Conservation (phyloP, 2,329 filamentous ascomycete genomes). For the Chrysosporium queenslandicum region DNA sequence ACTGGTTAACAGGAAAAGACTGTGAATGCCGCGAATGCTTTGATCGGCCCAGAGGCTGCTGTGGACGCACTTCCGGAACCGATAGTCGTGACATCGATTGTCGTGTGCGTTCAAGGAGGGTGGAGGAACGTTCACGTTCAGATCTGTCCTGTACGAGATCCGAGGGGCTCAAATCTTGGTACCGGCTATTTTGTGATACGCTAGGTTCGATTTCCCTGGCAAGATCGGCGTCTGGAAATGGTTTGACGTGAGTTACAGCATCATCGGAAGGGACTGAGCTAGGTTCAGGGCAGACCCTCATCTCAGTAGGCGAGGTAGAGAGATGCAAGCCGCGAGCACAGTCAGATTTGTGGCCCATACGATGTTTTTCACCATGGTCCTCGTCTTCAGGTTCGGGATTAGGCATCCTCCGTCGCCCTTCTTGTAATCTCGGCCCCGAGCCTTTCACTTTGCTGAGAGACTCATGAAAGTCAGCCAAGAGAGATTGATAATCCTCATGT, state of each 20-base stretch:
- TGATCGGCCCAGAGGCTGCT: slow-evolving; percentile 17
- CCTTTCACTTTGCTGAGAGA: slow-evolving; percentile 9
- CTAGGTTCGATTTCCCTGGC: not conserved
- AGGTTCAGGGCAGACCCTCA: not conserved
- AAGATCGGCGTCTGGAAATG: not conserved
- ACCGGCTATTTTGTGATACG: not conserved
- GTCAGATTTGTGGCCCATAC: no score
- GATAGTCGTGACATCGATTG: slow-evolving; percentile 64
- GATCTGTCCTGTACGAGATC: not conserved
- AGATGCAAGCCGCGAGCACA: not conserved
- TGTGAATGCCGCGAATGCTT: slow-evolving; percentile 29
- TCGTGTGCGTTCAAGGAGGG: slow-evolving; percentile 67
- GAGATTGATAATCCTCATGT: slow-evolving; percentile 24
- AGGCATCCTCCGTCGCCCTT: not conserved
- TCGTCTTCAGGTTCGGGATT: not conserved
- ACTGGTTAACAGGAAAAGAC: slow-evolving; percentile 46
- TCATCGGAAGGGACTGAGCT: not conserved
- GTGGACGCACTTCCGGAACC: slow-evolving; percentile 18
- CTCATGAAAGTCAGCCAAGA: slow-evolving; percentile 28
- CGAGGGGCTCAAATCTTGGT: not conserved
- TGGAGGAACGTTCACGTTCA: slow-evolving; percentile 22
- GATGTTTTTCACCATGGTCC: not conserved
- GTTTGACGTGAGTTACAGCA: not conserved
- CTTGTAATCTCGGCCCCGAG: not conserved
- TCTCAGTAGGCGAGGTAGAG: not conserved